Conservation (phyloP, 163 green algal species). For the Botryococcus braunii region DNA sequence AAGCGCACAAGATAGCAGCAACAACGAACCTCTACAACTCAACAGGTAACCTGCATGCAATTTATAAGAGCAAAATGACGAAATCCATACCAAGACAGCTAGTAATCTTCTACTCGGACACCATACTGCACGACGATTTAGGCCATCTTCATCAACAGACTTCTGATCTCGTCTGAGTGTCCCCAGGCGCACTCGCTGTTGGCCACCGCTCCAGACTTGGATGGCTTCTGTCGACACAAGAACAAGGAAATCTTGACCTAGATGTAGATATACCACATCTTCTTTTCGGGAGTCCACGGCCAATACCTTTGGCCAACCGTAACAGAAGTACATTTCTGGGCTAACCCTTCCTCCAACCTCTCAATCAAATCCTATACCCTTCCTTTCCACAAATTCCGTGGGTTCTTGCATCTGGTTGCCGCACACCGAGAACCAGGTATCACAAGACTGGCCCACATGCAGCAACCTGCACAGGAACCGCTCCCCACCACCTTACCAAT, state of each 20-base stretch:
- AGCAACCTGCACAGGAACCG: too few species aligned
- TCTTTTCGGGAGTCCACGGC: constrained; percentile 12
- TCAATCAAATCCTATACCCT: too few species aligned
- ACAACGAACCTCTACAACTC: too few species aligned
- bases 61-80: too few species aligned
- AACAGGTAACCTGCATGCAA: too few species aligned
- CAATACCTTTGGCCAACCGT: constrained; percentile 47
- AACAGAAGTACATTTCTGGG: constrained; percentile 62
- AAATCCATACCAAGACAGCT: constrained; percentile 53
- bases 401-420: too few species aligned
- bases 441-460: too few species aligned
- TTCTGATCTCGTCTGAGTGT: constrained; percentile 17
- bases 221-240: constrained; percentile 34
- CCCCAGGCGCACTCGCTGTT: constrained; percentile 45
- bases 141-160: constrained; percentile 40
- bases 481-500: too few species aligned
- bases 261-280: constrained; percentile 26
- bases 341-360: too few species aligned
- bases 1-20: too few species aligned
- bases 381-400: too few species aligned
- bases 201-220: constrained; percentile 53
- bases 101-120: constrained; percentile 35
- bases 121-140: constrained; percentile 45
- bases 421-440: too few species aligned
- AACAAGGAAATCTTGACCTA: constrained; percentile 34